Percentiles rank a stretch among this genome's conserved stretches.
These are phyloP conservation scores for Quercus berberidifolia DNA, from an alignment of 306 rosid genomes.

Conservation along the genomic window DNA sequence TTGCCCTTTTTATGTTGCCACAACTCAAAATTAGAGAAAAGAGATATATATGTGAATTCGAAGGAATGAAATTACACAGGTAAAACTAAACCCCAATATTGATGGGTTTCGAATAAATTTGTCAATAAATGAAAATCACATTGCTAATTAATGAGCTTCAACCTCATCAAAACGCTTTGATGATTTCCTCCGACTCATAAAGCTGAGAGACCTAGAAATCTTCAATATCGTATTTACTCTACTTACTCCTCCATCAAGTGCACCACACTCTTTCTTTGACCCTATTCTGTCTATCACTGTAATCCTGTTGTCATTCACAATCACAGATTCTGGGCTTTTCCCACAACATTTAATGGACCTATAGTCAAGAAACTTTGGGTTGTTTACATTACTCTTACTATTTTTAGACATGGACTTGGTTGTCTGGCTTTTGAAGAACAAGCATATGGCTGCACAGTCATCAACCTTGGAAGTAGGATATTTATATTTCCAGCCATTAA, in stretches of 20 bases:
- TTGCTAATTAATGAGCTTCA: constrained; percentile 14
- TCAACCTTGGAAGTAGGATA: constrained; percentile 62
- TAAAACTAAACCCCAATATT: not conserved
- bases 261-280: constrained; percentile 40
- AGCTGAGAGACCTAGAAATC: constrained; percentile 33
- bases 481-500: constrained; percentile 55
- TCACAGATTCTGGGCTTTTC: constrained; percentile 17
- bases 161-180: constrained; percentile 22
- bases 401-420: constrained; percentile 15
- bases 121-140: not conserved
- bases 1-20: no score
- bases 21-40: no score
- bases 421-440: constrained; percentile 55
- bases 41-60: no score
- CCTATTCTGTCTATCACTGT: not conserved
- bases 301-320: constrained; percentile 15
- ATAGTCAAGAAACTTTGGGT: constrained; percentile 13
- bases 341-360: constrained; percentile 4
- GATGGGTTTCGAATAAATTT: not conserved
- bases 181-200: constrained; percentile 29
- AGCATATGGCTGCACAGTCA: constrained; percentile 68
- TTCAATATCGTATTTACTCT: constrained; percentile 47
- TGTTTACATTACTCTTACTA: not conserved
- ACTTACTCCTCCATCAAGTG: constrained; percentile 31
- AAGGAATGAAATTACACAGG: no score